Evolutionary conservation across 306 rosid species (phyloP), one percentile per base, ranked within the genome.

Genomic region (Macrotyloma uniflorum): DNA sequence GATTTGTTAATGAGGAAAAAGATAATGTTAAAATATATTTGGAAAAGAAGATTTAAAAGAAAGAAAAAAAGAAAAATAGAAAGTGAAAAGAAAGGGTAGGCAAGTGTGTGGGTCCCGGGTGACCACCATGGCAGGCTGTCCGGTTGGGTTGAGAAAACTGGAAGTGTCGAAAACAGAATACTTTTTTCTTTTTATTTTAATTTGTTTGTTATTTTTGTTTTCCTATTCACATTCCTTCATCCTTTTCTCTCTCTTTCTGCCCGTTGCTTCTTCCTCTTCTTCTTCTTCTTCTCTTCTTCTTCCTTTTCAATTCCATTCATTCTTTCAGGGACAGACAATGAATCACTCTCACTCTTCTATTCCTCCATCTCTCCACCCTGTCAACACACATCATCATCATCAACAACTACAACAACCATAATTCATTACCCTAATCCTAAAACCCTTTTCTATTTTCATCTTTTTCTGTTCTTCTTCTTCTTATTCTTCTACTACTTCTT

Each of bases 41-140:
- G 0, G 0, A 59, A 59, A 54, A 22, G 1, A 23, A 55, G 4
- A 1, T 14, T 1, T 0, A 4, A 54, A 54, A 54, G 0, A 0
- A 54, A 8, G 59, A 16, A 65, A 65, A 62, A 2, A 4, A 16
- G 0, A 6, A 15, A 61, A 15, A 16, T 8, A 33, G 24, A 72
- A 72, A 71, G 1, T 2, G 2, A 32, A 24, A 50, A 32, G 40
- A 3, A 5, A 8, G 18, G 28, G 16, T 1, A 55, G 30, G 61
- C 35, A 4, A 8, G 59, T 26, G 81, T 51, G 85, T 70, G 79
- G 82, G 75, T 5, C 80, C 83, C 51, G 5, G 22, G 35, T 42
- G 1, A 74, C 5, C 80, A 74, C 45, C 63, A 66, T 67, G 51
- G 40, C 55, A 76, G 75, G 83, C 76, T 84, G 87, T 77, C 85